A percentile compares a stretch with the other conserved stretches of the same genome.
phyloP scores from a whole-genome alignment of 495 filamentous ascomycete species.

The Articulospora tetracladia region DNA sequence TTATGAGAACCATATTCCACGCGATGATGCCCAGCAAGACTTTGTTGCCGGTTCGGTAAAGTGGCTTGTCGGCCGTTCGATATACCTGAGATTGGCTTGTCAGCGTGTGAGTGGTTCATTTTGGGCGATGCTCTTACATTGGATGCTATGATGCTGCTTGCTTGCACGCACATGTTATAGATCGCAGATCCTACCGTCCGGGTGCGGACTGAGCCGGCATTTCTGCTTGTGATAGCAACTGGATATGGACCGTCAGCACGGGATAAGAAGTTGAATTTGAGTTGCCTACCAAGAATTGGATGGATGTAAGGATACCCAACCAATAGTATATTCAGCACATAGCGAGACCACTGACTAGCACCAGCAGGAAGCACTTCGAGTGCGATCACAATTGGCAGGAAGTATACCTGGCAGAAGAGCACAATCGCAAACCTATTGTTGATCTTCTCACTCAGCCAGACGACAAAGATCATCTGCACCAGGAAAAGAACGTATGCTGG shows the following conservation, averaged over 20 bases:
- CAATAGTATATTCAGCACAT: conserved; percentile 48
- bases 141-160: conserved; percentile 48
- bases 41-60: conserved; percentile 40
- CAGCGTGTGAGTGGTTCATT: not conserved
- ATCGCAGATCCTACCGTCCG: conserved; percentile 1
- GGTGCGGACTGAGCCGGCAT: conserved; percentile 44
- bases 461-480: conserved; percentile 43
- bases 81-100: conserved; percentile 38
- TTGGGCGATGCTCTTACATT: conserved; percentile 19
- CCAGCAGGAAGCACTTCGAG: conserved; percentile 37
- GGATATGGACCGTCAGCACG: conserved; percentile 16
- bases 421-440: conserved; percentile 51
- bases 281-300: conserved; percentile 30
- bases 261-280: not conserved
- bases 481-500: conserved; percentile 50
- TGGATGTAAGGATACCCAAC: conserved; percentile 45
- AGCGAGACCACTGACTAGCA: conserved; percentile 46
- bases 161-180: conserved; percentile 63
- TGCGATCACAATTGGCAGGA: conserved; percentile 51
- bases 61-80: conserved; percentile 45
- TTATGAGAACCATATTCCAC: conserved; percentile 25
- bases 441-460: conserved; percentile 54
- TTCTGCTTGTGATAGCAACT: conserved; percentile 46
- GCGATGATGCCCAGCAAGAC: conserved; percentile 24
- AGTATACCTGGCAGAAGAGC: conserved; percentile 51